Conservation (phyloP, 306 rosid species). For the Fagus crenata region DNA sequence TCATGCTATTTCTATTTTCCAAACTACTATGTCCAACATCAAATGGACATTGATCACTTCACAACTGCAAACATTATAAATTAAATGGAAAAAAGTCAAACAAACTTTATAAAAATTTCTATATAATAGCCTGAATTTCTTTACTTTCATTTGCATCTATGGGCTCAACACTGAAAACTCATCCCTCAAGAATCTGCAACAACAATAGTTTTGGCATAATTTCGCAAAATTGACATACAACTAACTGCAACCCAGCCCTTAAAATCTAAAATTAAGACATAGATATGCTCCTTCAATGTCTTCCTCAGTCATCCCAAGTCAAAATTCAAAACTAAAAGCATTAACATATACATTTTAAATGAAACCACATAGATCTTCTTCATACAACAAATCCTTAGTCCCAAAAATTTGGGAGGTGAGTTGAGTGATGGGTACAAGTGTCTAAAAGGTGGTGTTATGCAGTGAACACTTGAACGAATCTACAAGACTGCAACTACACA, state of each 20-base stretch:
- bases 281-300: not conserved
- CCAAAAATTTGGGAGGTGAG: not conserved
- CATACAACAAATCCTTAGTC: no score
- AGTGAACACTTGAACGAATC: not conserved
- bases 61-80: not conserved
- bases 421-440: not conserved
- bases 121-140: not conserved
- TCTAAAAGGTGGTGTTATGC: not conserved
- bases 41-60: not conserved
- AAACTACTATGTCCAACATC: no score
- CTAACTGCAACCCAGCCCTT: not conserved
- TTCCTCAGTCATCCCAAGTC: not conserved
- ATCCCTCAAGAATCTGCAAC: not conserved
- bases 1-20: no score
- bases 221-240: not conserved
- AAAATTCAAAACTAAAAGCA: not conserved
- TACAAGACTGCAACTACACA: not conserved
- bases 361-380: no score
- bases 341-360: not conserved
- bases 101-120: not conserved
- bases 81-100: not conserved
- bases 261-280: not conserved
- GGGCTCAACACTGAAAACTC: not conserved
- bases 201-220: not conserved
- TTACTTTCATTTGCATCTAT: not conserved